Conservation (phyloP, 257 asterid genomes). For the Solanum ahanhuiri region DNA sequence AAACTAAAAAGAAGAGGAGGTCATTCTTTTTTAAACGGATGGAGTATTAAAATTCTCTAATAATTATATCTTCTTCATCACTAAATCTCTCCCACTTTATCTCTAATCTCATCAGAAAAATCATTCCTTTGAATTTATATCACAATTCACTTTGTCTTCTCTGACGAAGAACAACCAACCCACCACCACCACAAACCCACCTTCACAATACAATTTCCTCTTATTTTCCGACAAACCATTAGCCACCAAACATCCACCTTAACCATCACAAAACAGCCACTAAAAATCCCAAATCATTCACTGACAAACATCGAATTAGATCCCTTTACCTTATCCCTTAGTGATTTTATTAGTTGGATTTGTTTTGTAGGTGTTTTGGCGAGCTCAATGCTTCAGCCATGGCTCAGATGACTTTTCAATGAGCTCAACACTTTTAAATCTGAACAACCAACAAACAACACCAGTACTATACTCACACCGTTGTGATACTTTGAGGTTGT, state of each 20-base stretch:
- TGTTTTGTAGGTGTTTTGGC: neutral
- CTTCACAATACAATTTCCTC: neutral
- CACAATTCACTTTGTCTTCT: neutral
- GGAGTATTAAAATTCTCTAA: too few relatives aligned
- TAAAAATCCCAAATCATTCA: neutral
- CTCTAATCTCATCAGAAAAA: neutral
- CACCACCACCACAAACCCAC: neutral
- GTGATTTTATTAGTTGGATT: neutral
- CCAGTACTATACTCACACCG: neutral
- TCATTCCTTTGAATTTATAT: neutral
- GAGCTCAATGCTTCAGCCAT: neutral
- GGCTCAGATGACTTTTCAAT: neutral
- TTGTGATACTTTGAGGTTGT: neutral
- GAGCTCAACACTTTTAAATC: neutral
- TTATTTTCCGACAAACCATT: neutral
- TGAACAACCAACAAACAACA: neutral
- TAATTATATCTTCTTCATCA: neutral
- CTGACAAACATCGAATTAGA: neutral
- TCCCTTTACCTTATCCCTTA: neutral
- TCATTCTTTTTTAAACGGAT: too few relatives aligned
- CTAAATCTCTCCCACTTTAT: too few relatives aligned
- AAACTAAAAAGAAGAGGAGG: too few relatives aligned
- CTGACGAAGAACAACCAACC: neutral
- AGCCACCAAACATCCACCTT: neutral
- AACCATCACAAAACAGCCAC: neutral